phyloP scores from a whole-genome alignment of 768 basidiomycete genomes.

The Boletales sp. region DNA sequence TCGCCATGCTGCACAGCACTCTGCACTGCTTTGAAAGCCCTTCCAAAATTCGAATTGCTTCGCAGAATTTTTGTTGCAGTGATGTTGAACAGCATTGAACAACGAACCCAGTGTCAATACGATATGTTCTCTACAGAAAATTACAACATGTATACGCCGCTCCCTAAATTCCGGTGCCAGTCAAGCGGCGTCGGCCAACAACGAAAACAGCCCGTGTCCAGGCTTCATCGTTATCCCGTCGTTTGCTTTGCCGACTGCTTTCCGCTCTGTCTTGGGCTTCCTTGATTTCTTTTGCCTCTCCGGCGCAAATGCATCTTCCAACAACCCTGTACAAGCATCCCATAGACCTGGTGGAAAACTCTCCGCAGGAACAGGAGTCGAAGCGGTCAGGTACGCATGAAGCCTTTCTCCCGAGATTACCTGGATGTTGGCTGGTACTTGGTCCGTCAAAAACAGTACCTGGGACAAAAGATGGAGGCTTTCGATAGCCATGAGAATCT shows the following conservation, averaged over 20 bases:
- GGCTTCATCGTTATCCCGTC: slow-evolving; percentile 11
- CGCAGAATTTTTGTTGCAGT: no score
- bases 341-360: slow-evolving; percentile 37
- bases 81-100: no score
- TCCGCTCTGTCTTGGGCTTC: slow-evolving; percentile 27
- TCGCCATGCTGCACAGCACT: no score
- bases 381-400: slow-evolving; percentile 48
- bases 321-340: slow-evolving; percentile 43
- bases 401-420: slow-evolving; percentile 58
- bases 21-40: no score
- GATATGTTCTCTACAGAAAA: neutral
- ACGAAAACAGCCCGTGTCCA: slow-evolving; percentile 33
- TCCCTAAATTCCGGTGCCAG: neutral
- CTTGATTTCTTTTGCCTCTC: slow-evolving; percentile 46
- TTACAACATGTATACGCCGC: neutral
- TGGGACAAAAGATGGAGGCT: slow-evolving; percentile 59
- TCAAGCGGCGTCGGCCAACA: slow-evolving; percentile 40
- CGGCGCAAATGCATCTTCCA: slow-evolving; percentile 47
- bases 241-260: slow-evolving; percentile 18
- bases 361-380: slow-evolving; percentile 16
- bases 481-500: slow-evolving; percentile 57
- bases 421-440: slow-evolving; percentile 43
- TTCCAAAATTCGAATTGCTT: no score
- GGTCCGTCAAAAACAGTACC: slow-evolving; percentile 51
- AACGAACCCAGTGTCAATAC: neutral